Percentiles rank a stretch among this genome's conserved stretches.
phyloP scores from a whole-genome alignment of 2,329 filamentous ascomycete genomes.

The Diaporthe helianthi region DNA sequence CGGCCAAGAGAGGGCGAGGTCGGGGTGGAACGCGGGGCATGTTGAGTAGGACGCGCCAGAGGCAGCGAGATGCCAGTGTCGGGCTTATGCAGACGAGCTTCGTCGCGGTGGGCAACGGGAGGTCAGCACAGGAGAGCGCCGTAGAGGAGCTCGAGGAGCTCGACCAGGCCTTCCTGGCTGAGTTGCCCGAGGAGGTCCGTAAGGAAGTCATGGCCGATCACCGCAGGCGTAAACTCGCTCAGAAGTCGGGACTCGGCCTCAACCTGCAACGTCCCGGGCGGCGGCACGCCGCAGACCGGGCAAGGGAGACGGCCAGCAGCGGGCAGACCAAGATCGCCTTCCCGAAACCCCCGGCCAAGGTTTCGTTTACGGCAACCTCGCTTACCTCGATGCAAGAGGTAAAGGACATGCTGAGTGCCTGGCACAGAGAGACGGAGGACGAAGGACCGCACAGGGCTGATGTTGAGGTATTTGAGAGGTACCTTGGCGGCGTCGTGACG shows the following conservation, averaged over 20 bases:
- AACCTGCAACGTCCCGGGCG: conserved; percentile 48
- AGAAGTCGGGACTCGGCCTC: conserved; percentile 54
- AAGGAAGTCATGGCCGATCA: conserved; percentile 81
- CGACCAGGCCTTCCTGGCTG: conserved; percentile 78
- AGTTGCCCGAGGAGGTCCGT: conserved; percentile 81
- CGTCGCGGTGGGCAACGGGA: conserved; percentile 49
- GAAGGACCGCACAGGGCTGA: conserved; percentile 84
- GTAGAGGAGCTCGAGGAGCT: conserved; percentile 56
- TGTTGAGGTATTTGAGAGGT: conserved; percentile 75
- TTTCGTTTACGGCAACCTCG: conserved; percentile 53
- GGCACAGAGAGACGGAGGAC: conserved; percentile 74
- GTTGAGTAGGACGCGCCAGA: conserved; percentile 55
- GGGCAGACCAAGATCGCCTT: conserved; percentile 56
- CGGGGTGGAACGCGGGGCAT: conserved; percentile 43
- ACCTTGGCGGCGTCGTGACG: conserved; percentile 73
- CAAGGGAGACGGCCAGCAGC: background rate
- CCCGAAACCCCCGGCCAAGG: conserved; percentile 52
- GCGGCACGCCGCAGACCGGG: conserved; percentile 35
- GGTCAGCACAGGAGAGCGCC: conserved; percentile 40
- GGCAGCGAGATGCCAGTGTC: conserved; percentile 60
- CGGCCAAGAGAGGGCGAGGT: conserved; percentile 66
- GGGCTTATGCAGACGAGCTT: conserved; percentile 79
- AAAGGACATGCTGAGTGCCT: conserved; percentile 75
- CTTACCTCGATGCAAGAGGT: conserved; percentile 64
- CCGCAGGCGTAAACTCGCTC: conserved; percentile 65